Evolutionary conservation across 2,329 filamentous ascomycete species (phyloP).

Genomic region (Colletotrichum theobromicola): DNA sequence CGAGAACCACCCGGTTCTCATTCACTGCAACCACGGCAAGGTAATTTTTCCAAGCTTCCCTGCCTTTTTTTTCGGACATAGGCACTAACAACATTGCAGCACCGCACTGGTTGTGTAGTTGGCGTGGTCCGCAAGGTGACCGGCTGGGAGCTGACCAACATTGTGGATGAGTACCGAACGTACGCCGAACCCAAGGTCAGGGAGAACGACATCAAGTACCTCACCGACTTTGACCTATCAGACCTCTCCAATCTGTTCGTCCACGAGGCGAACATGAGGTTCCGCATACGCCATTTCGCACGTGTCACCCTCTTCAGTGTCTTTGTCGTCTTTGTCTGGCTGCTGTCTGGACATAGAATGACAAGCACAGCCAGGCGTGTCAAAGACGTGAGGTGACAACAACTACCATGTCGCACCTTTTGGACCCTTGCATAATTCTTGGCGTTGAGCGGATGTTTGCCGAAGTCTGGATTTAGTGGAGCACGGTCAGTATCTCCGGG

Average conservation of each 20-base stretch:
- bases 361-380: constrained; percentile 13
- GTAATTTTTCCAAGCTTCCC: constrained; percentile 38
- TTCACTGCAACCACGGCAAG: constrained; percentile 95
- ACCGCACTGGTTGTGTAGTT: constrained; percentile 89
- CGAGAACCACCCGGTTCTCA: constrained; percentile 77
- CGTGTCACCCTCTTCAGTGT: constrained; percentile 48
- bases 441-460: constrained; percentile 3
- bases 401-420: not conserved
- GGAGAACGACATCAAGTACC: constrained; percentile 65
- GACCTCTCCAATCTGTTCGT: constrained; percentile 43
- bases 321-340: constrained; percentile 48
- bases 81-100: constrained; percentile 47
- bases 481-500: not conserved
- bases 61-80: not conserved
- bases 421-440: not conserved
- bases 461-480: not conserved
- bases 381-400: constrained; percentile 11
- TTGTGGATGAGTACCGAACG: constrained; percentile 75
- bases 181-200: constrained; percentile 68
- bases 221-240: constrained; percentile 52
- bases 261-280: constrained; percentile 24
- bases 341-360: constrained; percentile 41
- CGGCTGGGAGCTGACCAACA: constrained; percentile 66
- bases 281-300: constrained; percentile 41
- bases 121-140: constrained; percentile 77